Evolutionary conservation across 495 filamentous ascomycete genomes (phyloP).

Genomic region (Neurospora sp.): DNA sequence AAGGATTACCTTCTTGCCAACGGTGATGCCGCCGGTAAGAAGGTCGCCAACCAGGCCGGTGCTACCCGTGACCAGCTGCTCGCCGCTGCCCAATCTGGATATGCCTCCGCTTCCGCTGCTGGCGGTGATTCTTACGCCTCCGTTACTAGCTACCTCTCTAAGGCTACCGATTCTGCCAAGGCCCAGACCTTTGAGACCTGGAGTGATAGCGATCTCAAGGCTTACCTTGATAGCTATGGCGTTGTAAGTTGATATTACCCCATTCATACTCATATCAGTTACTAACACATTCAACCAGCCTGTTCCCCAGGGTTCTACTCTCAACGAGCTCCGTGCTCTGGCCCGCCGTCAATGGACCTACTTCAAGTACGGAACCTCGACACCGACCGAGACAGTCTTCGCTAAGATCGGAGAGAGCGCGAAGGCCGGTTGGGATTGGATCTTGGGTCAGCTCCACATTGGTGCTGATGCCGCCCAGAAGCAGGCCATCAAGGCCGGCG

Average conservation of each 20-base stretch:
- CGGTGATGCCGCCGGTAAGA: slow-evolving; percentile 54
- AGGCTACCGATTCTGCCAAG: slow-evolving; percentile 60
- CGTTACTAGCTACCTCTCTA: slow-evolving; percentile 60
- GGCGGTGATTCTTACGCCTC: slow-evolving; percentile 62
- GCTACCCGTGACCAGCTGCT: slow-evolving; percentile 64
- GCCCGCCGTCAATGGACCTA: slow-evolving; percentile 64
- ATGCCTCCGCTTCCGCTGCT: slow-evolving; percentile 54
- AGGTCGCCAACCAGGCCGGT: slow-evolving; percentile 52
- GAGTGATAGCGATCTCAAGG: slow-evolving; percentile 69
- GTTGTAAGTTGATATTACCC: slow-evolving; percentile 30
- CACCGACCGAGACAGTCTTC: slow-evolving; percentile 52
- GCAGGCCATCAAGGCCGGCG: slow-evolving; percentile 28
- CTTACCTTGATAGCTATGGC: slow-evolving; percentile 73
- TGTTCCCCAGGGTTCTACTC: slow-evolving; percentile 57
- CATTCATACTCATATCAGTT: background rate
- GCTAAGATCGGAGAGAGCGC: slow-evolving; percentile 49
- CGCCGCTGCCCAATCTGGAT: slow-evolving; percentile 60
- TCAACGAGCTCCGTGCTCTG: slow-evolving; percentile 55
- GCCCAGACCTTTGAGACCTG: slow-evolving; percentile 66
- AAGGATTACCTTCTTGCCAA: slow-evolving; percentile 55
- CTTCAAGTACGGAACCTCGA: slow-evolving; percentile 67
- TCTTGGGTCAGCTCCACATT: slow-evolving; percentile 46
- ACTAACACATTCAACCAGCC: slow-evolving; percentile 18
- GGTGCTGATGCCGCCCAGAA: slow-evolving; percentile 56
- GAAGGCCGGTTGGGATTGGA: slow-evolving; percentile 45